Base-by-base conservation (phyloP, 805 yeast species). In the Spathaspora gorwiae region DNA sequence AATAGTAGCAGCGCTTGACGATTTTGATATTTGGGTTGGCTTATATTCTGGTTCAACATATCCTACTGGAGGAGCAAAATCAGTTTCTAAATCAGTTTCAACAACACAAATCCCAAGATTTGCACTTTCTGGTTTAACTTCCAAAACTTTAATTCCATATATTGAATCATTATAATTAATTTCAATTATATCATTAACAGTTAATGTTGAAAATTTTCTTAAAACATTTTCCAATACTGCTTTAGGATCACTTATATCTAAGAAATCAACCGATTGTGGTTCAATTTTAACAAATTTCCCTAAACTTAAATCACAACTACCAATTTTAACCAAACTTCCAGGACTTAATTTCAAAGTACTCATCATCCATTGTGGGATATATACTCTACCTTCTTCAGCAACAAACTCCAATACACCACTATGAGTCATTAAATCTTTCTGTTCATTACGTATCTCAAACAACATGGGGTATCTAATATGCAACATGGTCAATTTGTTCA, bases 51-150 rank as follows among this genome's bases (percentile, higher is more conserved):
- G 97, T 60, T 92, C 98, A 14, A 87, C 96, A 61, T 94, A 94
- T 0, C 99, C 99, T 5, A 92, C 96, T 0, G 99, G 99, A 2
- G 99, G 96, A 1, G 97, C 98, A 70, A 94, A 94, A 60, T 94
- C 99, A 0, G 97, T 95, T 47, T 88, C 96, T 49, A 94, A 73
- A 68, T 94, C 99, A 0, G 99, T 94, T 61, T 94, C 99, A 26
- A 94, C 88, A 5, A 94, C 97, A 72, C 97, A 92, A 11, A 92
- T 84, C 47, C 96, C 87, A 31, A 77, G 68, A 7, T 71, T 67
- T 6, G 63, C 54, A 1, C 80, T 73, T 43, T 84, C 87, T 0
- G 98, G 98, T 56, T 87, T 87, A 26, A 81, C 87, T 56, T 94
- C 97, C 39, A 92, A 68, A 14, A 94, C 90, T 59, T 83, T 86